Conservation (phyloP, 2,329 filamentous ascomycete species). For the Seiridium cupressi region DNA sequence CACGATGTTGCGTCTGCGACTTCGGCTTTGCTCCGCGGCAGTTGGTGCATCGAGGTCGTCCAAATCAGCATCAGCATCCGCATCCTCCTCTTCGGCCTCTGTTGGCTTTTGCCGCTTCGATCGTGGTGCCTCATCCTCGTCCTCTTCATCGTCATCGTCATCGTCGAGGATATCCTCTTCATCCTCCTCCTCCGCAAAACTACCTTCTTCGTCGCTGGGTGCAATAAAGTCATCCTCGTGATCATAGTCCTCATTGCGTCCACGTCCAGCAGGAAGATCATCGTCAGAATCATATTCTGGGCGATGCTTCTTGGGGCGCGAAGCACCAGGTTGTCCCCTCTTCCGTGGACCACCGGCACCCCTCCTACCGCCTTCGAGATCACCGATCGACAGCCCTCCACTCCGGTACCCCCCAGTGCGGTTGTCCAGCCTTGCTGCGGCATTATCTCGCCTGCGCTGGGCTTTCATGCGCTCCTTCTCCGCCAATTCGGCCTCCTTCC, state of each 20-base stretch:
- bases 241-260: slow-evolving; percentile 73
- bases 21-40: slow-evolving; percentile 35
- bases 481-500: slow-evolving; percentile 69
- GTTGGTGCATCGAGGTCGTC: slow-evolving; percentile 44
- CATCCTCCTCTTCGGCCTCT: slow-evolving; percentile 45
- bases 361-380: slow-evolving; percentile 63
- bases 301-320: slow-evolving; percentile 51
- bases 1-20: slow-evolving; percentile 55
- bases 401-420: slow-evolving; percentile 48
- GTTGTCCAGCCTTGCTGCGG: slow-evolving; percentile 62
- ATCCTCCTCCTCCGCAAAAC: slow-evolving; percentile 53
- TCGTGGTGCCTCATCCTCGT: slow-evolving; percentile 40
- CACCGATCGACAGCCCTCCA: slow-evolving; percentile 64
- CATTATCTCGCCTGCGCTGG: slow-evolving; percentile 65
- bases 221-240: slow-evolving; percentile 78
- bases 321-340: slow-evolving; percentile 47
- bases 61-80: slow-evolving; percentile 54
- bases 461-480: slow-evolving; percentile 72
- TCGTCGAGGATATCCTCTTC: slow-evolving; percentile 59
- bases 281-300: slow-evolving; percentile 77
- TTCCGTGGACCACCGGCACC: slow-evolving; percentile 48
- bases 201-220: slow-evolving; percentile 67
- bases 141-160: slow-evolving; percentile 49
- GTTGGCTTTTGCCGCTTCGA: slow-evolving; percentile 51
- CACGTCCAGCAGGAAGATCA: slow-evolving; percentile 60